Percentiles rank a stretch among this genome's conserved stretches.
Conservation (phyloP, 306 rosid genomes). For the cucumber (Cucumis sativus) region DNA sequence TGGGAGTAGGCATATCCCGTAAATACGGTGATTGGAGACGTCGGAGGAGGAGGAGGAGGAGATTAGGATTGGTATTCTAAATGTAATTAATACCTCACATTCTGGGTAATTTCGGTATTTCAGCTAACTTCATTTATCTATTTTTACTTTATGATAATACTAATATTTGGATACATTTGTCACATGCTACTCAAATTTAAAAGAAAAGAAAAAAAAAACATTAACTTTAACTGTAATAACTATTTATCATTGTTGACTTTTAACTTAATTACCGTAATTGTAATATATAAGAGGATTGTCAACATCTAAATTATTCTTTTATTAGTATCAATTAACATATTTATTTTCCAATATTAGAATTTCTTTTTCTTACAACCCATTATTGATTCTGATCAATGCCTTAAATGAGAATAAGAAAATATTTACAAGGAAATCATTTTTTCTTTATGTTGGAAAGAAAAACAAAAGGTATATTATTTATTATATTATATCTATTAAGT, state of each 20-base stretch:
- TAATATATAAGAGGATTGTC: background rate
- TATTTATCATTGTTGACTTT: too few relatives aligned
- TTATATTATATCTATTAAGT: too few relatives aligned
- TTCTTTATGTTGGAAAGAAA: background rate
- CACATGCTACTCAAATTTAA: too few relatives aligned
- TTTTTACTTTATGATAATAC: too few relatives aligned
- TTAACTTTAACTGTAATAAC: too few relatives aligned
- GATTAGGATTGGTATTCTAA: background rate
- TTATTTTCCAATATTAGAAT: background rate
- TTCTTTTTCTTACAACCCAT: background rate
- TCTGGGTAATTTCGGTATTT: background rate
- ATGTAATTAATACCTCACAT: background rate
- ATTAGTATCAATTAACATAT: background rate
- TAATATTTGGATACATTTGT: too few relatives aligned
- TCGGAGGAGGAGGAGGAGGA: too few relatives aligned
- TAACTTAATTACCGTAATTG: too few relatives aligned
- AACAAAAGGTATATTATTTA: too few relatives aligned
- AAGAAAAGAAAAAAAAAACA: too few relatives aligned
- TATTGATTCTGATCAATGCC: background rate
- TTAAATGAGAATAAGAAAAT: background rate
- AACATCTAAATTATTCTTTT: background rate
- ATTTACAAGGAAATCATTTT: background rate
- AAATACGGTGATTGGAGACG: background rate
- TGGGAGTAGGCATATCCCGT: background rate
- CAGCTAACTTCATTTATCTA: background rate